phyloP scores from a whole-genome alignment of 192 early-diverging fungal species.

The Backusella australiensis region DNA sequence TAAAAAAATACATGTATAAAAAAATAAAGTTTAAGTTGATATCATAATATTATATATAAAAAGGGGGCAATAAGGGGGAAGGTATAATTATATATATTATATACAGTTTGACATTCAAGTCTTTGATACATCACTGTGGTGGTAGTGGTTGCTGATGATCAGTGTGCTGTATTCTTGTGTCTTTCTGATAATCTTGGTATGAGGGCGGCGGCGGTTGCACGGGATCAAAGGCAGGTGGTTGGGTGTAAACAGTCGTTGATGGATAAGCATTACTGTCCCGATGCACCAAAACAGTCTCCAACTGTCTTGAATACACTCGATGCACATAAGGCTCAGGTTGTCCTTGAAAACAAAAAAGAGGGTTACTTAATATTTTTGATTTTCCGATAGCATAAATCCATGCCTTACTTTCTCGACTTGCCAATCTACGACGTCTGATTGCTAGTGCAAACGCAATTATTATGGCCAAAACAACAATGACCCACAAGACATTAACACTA shows the following conservation, averaged over 20 bases:
- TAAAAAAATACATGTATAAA: neutral
- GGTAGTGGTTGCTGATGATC: neutral
- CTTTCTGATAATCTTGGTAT: conserved; percentile 33
- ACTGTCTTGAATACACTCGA: neutral
- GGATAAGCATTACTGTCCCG: neutral
- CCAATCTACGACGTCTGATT: neutral
- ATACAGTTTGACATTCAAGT: too few species aligned
- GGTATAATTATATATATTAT: too few species aligned
- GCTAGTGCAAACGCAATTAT: neutral
- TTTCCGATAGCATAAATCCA: neutral
- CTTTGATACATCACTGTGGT: too few species aligned
- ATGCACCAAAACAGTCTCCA: neutral
- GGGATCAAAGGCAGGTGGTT: conserved; percentile 16
- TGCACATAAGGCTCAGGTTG: neutral
- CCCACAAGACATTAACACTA: neutral
- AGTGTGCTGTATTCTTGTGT: conserved; percentile 10
- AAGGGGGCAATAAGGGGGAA: too few species aligned
- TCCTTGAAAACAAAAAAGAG: neutral
- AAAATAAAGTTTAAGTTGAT: neutral
- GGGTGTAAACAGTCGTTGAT: neutral
- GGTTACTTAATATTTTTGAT: neutral
- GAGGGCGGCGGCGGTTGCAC: conserved; percentile 29
- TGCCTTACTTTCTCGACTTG: neutral
- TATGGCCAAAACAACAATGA: neutral
- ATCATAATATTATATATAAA: too few species aligned